Percentiles rank a stretch among this genome's conserved stretches.
These are phyloP conservation scores for Bruguiera gymnorhiza DNA, from an alignment of 345 rosid genomes.

Conservation along the genomic window DNA sequence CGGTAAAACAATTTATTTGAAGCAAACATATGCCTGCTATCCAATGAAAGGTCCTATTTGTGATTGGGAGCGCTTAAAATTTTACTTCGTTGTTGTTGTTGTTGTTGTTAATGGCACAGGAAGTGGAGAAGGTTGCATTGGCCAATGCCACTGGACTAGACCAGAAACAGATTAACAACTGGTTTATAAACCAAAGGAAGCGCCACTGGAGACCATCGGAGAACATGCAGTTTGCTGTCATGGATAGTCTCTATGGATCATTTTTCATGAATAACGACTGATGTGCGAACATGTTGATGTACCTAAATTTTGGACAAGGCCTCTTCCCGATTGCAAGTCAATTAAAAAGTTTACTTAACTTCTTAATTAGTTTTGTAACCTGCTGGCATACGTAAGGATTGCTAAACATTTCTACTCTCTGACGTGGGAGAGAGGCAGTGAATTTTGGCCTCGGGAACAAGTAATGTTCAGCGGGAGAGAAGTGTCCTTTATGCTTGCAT, in stretches of 20 bases:
- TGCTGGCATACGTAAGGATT: too few relatives aligned
- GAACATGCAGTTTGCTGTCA: slow-evolving; percentile 42
- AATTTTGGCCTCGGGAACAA: too few relatives aligned
- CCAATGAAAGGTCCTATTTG: neutral
- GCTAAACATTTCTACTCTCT: too few relatives aligned
- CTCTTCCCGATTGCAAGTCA: neutral
- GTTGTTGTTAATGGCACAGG: slow-evolving; percentile 21
- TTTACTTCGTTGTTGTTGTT: neutral
- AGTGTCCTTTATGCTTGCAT: too few relatives aligned
- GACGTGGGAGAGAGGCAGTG: too few relatives aligned
- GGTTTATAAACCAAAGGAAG: slow-evolving; percentile 64
- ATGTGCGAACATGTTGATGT: neutral
- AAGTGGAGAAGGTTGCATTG: slow-evolving; percentile 46
- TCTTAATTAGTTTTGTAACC: too few relatives aligned
- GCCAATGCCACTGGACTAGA: slow-evolving; percentile 51
- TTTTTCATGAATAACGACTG: slow-evolving; percentile 21
- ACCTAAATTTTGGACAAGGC: neutral
- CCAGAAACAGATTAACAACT: slow-evolving; percentile 61
- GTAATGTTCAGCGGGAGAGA: too few relatives aligned
- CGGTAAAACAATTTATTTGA: slow-evolving; percentile 25
- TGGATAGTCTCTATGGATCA: slow-evolving; percentile 40
- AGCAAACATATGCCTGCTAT: neutral
- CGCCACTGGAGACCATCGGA: slow-evolving; percentile 63
- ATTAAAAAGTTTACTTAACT: slow-evolving; percentile 1
- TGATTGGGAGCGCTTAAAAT: too few relatives aligned